Evolutionary conservation across 1,284 basidiomycete genomes (phyloP).

Genomic region (Thelephora terrestris): DNA sequence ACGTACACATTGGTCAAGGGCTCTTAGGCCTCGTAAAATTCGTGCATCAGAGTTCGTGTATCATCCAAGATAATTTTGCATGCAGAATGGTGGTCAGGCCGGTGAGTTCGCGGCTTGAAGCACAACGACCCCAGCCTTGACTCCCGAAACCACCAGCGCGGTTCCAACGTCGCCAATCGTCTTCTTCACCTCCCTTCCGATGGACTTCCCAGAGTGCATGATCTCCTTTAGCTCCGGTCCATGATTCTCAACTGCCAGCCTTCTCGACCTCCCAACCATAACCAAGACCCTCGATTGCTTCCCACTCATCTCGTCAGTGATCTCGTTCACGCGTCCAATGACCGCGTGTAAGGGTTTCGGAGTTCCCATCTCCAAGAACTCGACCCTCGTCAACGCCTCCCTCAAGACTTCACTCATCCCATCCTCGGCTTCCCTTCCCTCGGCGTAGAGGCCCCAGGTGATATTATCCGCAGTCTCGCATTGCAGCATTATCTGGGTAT

Average conservation of each 20-base stretch:
- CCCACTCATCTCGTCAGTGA: conserved; percentile 15
- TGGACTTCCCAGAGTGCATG: conserved; percentile 42
- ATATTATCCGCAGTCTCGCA: conserved; percentile 37
- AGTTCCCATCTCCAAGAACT: conserved; percentile 43
- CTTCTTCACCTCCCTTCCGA: conserved; percentile 55
- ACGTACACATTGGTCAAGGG: not conserved
- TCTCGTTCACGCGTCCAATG: conserved; percentile 22
- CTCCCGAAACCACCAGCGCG: conserved; percentile 54
- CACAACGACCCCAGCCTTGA: conserved; percentile 56
- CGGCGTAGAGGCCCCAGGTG: conserved; percentile 31
- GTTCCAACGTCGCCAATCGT: conserved; percentile 77
- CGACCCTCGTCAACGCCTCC: conserved; percentile 37
- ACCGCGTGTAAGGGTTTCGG: conserved; percentile 46
- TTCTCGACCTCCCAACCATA: conserved; percentile 60
- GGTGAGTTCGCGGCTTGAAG: conserved; percentile 44
- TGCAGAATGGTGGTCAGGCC: too few relatives aligned
- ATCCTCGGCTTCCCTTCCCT: conserved; percentile 15
- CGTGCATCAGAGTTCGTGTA: too few relatives aligned
- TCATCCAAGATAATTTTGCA: too few relatives aligned
- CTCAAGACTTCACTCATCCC: conserved; percentile 17
- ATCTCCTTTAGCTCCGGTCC: conserved; percentile 52
- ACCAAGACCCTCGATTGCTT: conserved; percentile 39
- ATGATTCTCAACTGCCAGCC: conserved; percentile 58
- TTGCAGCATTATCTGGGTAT: conserved; percentile 30
- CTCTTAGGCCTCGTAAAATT: too few relatives aligned